These are phyloP conservation scores for Melampsora medusae DNA, from an alignment of 1,284 basidiomycete species.

Conservation along the genomic window DNA sequence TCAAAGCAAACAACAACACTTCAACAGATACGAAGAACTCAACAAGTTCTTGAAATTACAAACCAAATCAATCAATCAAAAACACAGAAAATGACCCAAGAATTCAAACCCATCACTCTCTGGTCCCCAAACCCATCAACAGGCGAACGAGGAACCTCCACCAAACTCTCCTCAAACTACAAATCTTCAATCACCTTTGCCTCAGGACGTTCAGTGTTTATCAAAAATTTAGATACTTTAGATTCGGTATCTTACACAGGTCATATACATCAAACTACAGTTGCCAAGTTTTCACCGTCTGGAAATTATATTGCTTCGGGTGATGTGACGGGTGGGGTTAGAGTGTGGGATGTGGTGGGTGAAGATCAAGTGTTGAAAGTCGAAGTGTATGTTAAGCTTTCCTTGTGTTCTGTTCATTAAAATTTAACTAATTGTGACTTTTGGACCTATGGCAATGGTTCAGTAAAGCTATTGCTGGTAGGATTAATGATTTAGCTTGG, in stretches of 20 bases:
- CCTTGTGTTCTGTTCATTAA: constrained; percentile 17
- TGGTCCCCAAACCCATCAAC: constrained; percentile 42
- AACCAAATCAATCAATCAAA: neutral
- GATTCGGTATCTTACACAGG: constrained; percentile 68
- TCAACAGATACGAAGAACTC: neutral
- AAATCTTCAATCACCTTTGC: constrained; percentile 34
- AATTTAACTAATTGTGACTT: neutral
- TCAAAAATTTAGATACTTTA: constrained; percentile 46
- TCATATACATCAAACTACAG: constrained; percentile 79
- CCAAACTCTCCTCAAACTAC: constrained; percentile 27
- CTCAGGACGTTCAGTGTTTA: constrained; percentile 29
- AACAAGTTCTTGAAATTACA: neutral
- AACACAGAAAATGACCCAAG: neutral
- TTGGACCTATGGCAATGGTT: neutral
- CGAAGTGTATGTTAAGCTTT: constrained; percentile 60
- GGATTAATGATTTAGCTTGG: constrained; percentile 90
- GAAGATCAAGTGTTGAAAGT: constrained; percentile 81
- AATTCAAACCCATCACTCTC: constrained; percentile 20
- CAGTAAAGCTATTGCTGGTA: constrained; percentile 71
- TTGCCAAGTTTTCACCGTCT: constrained; percentile 86
- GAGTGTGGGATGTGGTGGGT: constrained; percentile 89
- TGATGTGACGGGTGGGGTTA: constrained; percentile 72
- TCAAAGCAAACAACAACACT: no score
- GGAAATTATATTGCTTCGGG: constrained; percentile 94
- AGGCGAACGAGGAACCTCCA: constrained; percentile 37